These are phyloP conservation scores for Kluyveromyces siamensis DNA, from an alignment of 805 yeast genomes.

Conservation along the genomic window DNA sequence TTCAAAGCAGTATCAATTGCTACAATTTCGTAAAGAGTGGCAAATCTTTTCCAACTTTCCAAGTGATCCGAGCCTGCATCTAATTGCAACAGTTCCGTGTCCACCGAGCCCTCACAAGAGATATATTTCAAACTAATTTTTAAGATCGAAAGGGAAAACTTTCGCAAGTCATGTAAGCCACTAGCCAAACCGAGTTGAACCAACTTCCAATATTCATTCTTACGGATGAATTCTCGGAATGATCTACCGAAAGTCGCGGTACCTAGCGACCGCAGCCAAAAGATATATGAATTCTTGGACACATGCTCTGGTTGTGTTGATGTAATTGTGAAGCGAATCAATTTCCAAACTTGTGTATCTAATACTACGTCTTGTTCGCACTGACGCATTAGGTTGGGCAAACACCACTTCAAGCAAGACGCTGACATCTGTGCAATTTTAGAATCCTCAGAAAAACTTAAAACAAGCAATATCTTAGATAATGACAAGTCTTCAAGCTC, in stretches of 20 bases:
- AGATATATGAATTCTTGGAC: constrained; percentile 37
- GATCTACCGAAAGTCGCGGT: constrained; percentile 3
- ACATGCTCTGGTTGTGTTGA: constrained; percentile 20
- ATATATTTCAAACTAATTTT: constrained; percentile 48
- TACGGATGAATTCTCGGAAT: constrained; percentile 8
- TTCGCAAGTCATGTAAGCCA: constrained; percentile 55
- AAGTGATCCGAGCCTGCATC: constrained; percentile 84
- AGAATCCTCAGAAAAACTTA: constrained; percentile 32
- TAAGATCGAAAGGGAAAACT: constrained; percentile 56
- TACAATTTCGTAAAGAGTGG: constrained; percentile 68
- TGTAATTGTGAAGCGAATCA: constrained; percentile 32
- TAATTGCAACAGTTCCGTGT: constrained; percentile 71
- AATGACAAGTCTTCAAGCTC: constrained; percentile 4
- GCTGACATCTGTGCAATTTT: constrained; percentile 31
- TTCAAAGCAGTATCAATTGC: constrained; percentile 81
- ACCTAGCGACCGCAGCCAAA: constrained; percentile 50
- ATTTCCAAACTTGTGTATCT: constrained; percentile 37
- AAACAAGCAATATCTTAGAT: constrained; percentile 26
- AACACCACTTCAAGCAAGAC: constrained; percentile 45
- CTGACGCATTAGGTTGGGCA: constrained; percentile 22
- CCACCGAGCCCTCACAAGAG: constrained; percentile 69
- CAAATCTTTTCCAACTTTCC: constrained; percentile 65
- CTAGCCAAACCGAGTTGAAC: constrained; percentile 51
- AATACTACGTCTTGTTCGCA: constrained; percentile 12
- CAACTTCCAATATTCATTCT: constrained; percentile 42